Conservation (phyloP, 352 stramenopile species). For the Phytopythium ostracodes region DNA sequence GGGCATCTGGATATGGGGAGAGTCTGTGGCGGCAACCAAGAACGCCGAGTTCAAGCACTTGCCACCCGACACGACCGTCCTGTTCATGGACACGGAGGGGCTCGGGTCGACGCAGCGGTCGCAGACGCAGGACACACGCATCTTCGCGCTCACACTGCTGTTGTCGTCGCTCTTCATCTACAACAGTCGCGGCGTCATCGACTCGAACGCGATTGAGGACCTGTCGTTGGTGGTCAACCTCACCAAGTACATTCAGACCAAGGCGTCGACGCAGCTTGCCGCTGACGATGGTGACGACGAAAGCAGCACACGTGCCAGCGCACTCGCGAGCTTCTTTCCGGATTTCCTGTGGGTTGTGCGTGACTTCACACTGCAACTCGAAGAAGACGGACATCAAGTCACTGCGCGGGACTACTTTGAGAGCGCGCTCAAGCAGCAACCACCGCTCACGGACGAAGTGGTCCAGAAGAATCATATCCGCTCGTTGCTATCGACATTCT, state of each 20-base stretch:
- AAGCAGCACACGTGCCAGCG: slow-evolving; percentile 10
- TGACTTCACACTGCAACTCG: slow-evolving; percentile 67
- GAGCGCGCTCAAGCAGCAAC: slow-evolving; percentile 59
- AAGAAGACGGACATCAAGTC: slow-evolving; percentile 54
- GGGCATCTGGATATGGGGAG: slow-evolving; percentile 80
- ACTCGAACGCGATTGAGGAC: slow-evolving; percentile 66
- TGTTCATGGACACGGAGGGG: slow-evolving; percentile 81
- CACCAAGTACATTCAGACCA: slow-evolving; percentile 66
- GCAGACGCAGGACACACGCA: slow-evolving; percentile 66
- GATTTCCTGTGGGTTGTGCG: slow-evolving; percentile 77
- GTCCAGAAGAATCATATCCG: slow-evolving; percentile 65
- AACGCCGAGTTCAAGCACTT: slow-evolving; percentile 34
- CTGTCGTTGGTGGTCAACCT: slow-evolving; percentile 79
- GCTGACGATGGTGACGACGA: slow-evolving; percentile 6
- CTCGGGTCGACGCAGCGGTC: slow-evolving; percentile 58
- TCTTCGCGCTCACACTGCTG: slow-evolving; percentile 67
- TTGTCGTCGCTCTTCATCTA: slow-evolving; percentile 75
- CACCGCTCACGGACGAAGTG: slow-evolving; percentile 36
- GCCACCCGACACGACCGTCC: slow-evolving; percentile 38
- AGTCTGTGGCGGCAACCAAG: slow-evolving; percentile 22
- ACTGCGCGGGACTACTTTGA: slow-evolving; percentile 71
- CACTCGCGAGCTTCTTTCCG: slow-evolving; percentile 61
- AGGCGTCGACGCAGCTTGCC: slow-evolving; percentile 15
- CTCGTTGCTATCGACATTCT: slow-evolving; percentile 55
- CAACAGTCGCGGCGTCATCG: slow-evolving; percentile 75